phyloP scores from a whole-genome alignment of 371 early-diverging fungal species.

The Parasitella parasitica region DNA sequence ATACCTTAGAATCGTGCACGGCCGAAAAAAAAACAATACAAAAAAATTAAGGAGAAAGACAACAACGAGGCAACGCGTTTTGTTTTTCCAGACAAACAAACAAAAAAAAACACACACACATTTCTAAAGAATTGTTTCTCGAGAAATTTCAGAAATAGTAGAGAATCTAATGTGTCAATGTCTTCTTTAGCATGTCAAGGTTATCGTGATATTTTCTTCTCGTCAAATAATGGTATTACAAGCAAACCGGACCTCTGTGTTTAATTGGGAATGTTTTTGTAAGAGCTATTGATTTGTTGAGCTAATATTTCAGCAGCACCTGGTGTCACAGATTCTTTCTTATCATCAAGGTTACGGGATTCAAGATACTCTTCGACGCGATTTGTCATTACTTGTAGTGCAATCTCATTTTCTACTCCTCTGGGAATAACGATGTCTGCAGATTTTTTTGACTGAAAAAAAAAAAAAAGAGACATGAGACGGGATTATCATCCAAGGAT shows the following conservation, averaged over 20 bases:
- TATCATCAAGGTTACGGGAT: constrained; percentile 13
- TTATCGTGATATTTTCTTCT: neutral
- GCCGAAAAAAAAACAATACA: neutral
- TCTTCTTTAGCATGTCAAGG: too few species aligned
- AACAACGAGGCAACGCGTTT: neutral
- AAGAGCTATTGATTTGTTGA: constrained; percentile 29
- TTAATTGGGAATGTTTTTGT: constrained; percentile 44
- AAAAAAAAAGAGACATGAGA: neutral
- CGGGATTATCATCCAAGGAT: too few species aligned
- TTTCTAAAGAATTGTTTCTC: too few species aligned
- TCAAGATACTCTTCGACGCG: constrained; percentile 60
- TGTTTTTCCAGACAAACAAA: too few species aligned
- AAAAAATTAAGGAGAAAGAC: neutral
- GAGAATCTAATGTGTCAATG: too few species aligned
- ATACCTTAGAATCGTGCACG: neutral
- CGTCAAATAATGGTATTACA: neutral
- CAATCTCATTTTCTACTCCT: constrained; percentile 73
- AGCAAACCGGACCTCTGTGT: neutral
- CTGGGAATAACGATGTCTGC: constrained; percentile 90
- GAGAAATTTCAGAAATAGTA: too few species aligned
- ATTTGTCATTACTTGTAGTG: constrained; percentile 69
- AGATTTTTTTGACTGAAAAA: constrained; percentile 70
- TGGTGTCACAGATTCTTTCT: constrained; percentile 7
- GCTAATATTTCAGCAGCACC: constrained; percentile 29
- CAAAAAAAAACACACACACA: neutral